Evolutionary conservation across 768 basidiomycete species (phyloP), one percentile per base, ranked within the genome.

Genomic region (Dacryopinax spathularia): DNA sequence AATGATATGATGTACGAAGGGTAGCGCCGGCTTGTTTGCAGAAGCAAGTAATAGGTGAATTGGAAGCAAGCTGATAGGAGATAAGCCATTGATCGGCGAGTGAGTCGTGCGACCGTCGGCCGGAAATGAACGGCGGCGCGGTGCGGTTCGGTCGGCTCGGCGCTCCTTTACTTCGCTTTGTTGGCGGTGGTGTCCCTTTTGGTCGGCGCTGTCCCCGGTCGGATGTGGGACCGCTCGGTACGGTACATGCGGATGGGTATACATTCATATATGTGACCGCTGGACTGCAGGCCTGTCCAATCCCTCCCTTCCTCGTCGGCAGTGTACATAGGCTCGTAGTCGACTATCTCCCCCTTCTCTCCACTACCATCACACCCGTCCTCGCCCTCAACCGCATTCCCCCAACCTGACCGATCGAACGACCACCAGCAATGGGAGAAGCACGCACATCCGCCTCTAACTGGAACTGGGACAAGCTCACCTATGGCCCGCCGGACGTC

Each of bases 401-500:
- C 25, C 48, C 48, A 56, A 22, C 22, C 10, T 29, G 25, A 27
- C 48, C n/a, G n/a, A n/a, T n/a, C n/a, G n/a, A n/a, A n/a, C n/a
- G n/a, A 29, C 31, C 25, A 56, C 29, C 48, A 15, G 18, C 48
- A 29, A 29, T 37, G 36, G 36, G 36, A 56, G 13, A 56, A 13
- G 9, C 36, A n/a, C n/a, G n/a, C 12, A 56, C 48, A 29, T 15
- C 20, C n/a, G n/a, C n/a, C 13, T 15, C 48, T 3, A 29, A 29
- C 48, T 56, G 48, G 48, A 29, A 85, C 68, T 84, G 82, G 80
- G 70, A 65, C 63, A 87, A 84, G 68, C 79, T 93, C 43, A 56
- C 48, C 25, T 56, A 56, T 29, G 80, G 87, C 69, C 80, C 81
- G 31, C 85, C 88, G 60, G 81, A 87, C 31, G 78, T 81, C 25